Evolutionary conservation across 352 stramenopile genomes (phyloP), one percentile per base, ranked within the genome.

Genomic region (Phytophthora nicotianae): DNA sequence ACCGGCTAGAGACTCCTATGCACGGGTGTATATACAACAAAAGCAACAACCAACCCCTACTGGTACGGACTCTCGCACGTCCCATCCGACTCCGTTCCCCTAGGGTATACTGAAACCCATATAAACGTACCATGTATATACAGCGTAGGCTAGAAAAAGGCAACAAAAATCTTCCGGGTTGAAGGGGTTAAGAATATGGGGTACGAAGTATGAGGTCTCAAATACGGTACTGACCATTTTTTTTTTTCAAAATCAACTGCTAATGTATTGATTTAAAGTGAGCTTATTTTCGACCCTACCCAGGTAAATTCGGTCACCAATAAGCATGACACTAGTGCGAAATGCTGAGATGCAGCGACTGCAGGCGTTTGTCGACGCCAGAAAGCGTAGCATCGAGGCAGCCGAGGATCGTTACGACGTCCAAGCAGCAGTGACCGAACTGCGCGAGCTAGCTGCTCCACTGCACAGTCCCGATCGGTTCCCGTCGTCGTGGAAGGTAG

Each of bases 381-480:
- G 58, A 59, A 89, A 86, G 68, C 70, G 72, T 29, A 53, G 58
- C 20, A 45, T 91, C 35, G 53, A 77, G 21, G 65, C 65, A 5
- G 82, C 82, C 4, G 82, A 88, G 37, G 66, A 68, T 19, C 52
- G 53, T 10, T 91, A 86, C 54, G 78, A 89, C 37, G 42, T 89
- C 0, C 43, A 14, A 0, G 56, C 19, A 16, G 78, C 78, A 23
- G 58, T 72, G 4, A 24, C 11, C 0, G 55, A 72, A 26, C 56
- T 91, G 16, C 32, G 62, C 14, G 48, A 81, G 26, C 68, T 91
- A 11, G 54, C 62, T 16, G 58, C 43, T n/a, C 82, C 80, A 7
- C 58, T 91, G 51, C 24, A 49, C 17, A 50, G 47, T 14, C 48
- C 65, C 10, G 50, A 62, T 6, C 66, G 58, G 26, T 85, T 83